phyloP scores from a whole-genome alignment of 2,329 filamentous ascomycete genomes.

The Plectosphaerella sp. region DNA sequence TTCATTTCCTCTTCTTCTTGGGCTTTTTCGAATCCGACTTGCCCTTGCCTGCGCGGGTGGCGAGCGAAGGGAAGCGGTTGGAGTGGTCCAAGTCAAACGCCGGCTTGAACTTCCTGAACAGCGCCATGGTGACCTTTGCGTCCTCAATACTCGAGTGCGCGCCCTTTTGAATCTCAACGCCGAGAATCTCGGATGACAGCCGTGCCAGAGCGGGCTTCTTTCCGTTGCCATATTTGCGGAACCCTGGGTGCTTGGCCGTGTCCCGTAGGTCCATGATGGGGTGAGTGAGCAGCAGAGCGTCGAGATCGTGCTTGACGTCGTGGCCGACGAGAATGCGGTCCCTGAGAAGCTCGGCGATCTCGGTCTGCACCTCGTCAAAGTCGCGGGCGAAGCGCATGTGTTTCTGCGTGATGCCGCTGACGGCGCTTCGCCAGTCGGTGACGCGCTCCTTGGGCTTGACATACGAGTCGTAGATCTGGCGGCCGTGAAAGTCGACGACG shows the following conservation, averaged over 20 bases:
- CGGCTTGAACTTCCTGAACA: conserved; percentile 79
- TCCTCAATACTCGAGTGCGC: conserved; percentile 70
- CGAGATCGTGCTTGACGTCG: conserved; percentile 74
- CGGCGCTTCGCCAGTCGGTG: conserved; percentile 83
- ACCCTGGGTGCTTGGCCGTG: conserved; percentile 73
- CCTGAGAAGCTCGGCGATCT: conserved; percentile 64
- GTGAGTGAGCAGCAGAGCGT: conserved; percentile 73
- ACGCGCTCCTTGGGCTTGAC: conserved; percentile 75
- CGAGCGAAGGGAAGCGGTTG: conserved; percentile 51
- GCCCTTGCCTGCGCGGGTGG: conserved; percentile 19
- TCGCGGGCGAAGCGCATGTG: conserved; percentile 66
- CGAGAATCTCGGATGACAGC: conserved; percentile 52
- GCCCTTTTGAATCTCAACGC: conserved; percentile 59
- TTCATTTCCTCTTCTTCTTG: conserved; percentile 36
- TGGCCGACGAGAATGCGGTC: conserved; percentile 78
- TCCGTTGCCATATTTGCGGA: conserved; percentile 64
- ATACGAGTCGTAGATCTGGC: conserved; percentile 90
- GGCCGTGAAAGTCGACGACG: conserved; percentile 88
- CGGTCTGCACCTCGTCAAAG: conserved; percentile 73
- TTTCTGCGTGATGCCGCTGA: conserved; percentile 75
- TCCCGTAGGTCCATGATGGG: conserved; percentile 76
- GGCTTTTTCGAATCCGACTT: conserved; percentile 33
- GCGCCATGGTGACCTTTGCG: conserved; percentile 82
- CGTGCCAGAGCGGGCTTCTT: conserved; percentile 63
- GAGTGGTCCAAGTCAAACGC: conserved; percentile 80